Evolutionary conservation across 768 basidiomycete genomes (phyloP).

Genomic region (Boletus sp.): DNA sequence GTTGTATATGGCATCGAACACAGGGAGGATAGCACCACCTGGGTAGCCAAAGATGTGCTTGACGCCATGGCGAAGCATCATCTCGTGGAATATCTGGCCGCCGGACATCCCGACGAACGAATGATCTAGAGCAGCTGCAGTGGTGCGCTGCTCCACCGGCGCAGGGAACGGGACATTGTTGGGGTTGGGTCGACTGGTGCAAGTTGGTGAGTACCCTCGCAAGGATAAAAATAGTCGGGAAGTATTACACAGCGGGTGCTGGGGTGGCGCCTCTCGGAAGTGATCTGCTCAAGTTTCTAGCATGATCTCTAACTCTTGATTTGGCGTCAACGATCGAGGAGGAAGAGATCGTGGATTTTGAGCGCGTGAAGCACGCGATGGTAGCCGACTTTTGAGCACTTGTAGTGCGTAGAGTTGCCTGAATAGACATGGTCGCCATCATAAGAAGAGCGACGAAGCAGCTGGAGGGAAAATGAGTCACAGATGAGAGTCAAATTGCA

Average conservation of each 20-base stretch:
- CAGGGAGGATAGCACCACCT: constrained; percentile 96
- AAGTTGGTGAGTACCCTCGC: constrained; percentile 40
- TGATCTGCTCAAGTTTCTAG: constrained; percentile 70
- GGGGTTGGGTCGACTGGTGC: constrained; percentile 49
- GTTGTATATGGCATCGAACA: constrained; percentile 99
- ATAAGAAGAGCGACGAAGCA: constrained; percentile 12
- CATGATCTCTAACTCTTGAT: constrained; percentile 75
- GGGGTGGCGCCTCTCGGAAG: constrained; percentile 59
- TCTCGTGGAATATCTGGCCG: constrained; percentile 98
- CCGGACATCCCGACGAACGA: constrained; percentile 94
- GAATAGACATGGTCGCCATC: constrained; percentile 40
- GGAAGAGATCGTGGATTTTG: constrained; percentile 49
- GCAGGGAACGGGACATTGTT: constrained; percentile 37
- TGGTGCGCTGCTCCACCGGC: constrained; percentile 38
- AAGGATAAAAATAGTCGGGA: neutral
- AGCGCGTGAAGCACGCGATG: constrained; percentile 40
- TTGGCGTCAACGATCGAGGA: constrained; percentile 74
- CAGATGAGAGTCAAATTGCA: constrained; percentile 4
- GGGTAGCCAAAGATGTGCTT: constrained; percentile 98
- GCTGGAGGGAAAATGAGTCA: constrained; percentile 2
- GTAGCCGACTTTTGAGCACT: constrained; percentile 37
- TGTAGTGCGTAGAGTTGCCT: constrained; percentile 42
- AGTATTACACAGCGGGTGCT: constrained; percentile 58
- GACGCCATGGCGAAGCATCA: constrained; percentile 97
- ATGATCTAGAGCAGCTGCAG: constrained; percentile 60